Conservation (phyloP, 331 rosid genomes). For the Arachis monticola region DNA sequence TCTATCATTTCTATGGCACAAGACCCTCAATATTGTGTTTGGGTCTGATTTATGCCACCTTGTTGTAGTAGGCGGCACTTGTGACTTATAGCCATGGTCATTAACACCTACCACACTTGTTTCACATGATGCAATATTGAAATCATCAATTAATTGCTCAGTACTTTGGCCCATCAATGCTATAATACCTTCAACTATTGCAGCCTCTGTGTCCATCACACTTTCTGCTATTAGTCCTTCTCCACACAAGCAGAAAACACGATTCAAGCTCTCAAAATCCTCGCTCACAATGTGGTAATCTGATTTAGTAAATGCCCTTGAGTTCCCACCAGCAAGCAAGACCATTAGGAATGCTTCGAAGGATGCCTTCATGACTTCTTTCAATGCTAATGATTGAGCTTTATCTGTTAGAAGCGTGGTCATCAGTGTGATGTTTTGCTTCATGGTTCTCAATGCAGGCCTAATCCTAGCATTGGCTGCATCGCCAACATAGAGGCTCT, state of each 20-base stretch:
- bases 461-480: constrained; percentile 71
- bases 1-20: constrained; percentile 82
- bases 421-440: constrained; percentile 84
- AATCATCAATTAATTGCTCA: constrained; percentile 84
- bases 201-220: constrained; percentile 80
- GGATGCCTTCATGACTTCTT: constrained; percentile 84
- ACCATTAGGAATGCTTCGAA: constrained; percentile 90
- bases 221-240: constrained; percentile 83
- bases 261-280: constrained; percentile 77
- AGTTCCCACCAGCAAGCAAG: constrained; percentile 87
- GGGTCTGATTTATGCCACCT: constrained; percentile 91
- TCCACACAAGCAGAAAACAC: constrained; percentile 66
- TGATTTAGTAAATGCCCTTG: constrained; percentile 61
- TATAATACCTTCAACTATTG: constrained; percentile 72
- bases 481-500: constrained; percentile 64
- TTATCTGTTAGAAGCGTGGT: constrained; percentile 58
- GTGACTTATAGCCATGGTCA: constrained; percentile 66
- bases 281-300: constrained; percentile 72
- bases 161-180: constrained; percentile 70
- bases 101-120: constrained; percentile 69
- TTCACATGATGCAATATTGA: constrained; percentile 74
- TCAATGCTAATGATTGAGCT: constrained; percentile 84
- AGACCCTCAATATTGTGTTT: constrained; percentile 83
- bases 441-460: constrained; percentile 71
- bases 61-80: constrained; percentile 93